Conservation (phyloP, 192 early-diverging fungal species). For the Piromyces finnis region DNA sequence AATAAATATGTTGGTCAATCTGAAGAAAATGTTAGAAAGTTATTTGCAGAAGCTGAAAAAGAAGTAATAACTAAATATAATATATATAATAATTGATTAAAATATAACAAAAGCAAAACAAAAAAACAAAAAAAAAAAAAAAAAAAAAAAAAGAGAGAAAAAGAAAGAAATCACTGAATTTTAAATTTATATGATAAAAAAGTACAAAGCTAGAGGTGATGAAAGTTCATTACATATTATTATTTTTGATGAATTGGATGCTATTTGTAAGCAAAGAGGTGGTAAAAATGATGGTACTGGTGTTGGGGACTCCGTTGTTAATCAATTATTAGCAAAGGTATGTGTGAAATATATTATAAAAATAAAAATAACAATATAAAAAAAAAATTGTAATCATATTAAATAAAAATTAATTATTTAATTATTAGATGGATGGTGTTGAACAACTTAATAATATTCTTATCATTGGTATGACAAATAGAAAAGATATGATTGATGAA, state of each 20-base stretch:
- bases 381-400: too few relatives aligned
- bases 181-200: too few relatives aligned
- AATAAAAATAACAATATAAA: too few relatives aligned
- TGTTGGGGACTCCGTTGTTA: constrained; percentile 90
- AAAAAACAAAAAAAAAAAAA: too few relatives aligned
- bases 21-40: constrained; percentile 91
- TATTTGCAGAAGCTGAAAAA: constrained; percentile 84
- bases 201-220: constrained; percentile 79
- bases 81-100: too few relatives aligned
- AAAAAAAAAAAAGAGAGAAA: too few relatives aligned
- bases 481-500: constrained; percentile 96
- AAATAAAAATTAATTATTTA: too few relatives aligned
- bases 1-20: constrained; percentile 94
- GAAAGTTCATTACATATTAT: constrained; percentile 88
- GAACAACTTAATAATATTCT: constrained; percentile 96
- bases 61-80: constrained; percentile 23
- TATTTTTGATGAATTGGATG: constrained; percentile 97
- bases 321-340: constrained; percentile 85
- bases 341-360: neutral
- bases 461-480: constrained; percentile 97
- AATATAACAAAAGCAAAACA: too few relatives aligned
- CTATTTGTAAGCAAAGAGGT: constrained; percentile 95
- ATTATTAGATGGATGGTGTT: constrained; percentile 79
- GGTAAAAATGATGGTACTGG: constrained; percentile 80
- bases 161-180: too few relatives aligned